These are phyloP conservation scores for Copromyces sp. DNA, from an alignment of 495 filamentous ascomycete genomes.

Conservation along the genomic window DNA sequence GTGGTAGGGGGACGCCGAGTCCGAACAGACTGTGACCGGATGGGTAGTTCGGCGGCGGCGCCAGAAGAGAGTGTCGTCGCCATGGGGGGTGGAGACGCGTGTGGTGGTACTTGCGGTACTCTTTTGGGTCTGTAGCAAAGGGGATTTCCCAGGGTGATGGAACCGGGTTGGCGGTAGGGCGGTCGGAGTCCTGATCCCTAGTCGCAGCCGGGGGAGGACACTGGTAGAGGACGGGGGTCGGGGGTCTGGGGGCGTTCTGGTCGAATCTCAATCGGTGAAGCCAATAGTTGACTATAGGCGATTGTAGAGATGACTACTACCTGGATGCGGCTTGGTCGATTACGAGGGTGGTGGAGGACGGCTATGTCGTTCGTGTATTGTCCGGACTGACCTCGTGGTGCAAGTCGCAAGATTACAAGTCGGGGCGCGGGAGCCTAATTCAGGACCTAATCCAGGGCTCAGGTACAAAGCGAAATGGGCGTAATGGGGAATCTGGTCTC, in stretches of 20 bases:
- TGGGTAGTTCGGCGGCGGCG: conserved; percentile 22
- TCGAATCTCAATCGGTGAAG: neutral
- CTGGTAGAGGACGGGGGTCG: neutral
- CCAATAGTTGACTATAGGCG: neutral
- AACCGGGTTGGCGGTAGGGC: neutral
- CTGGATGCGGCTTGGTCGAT: neutral
- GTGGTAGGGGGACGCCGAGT: conserved; percentile 24
- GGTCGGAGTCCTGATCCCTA: neutral
- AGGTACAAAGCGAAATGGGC: neutral
- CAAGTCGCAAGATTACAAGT: neutral
- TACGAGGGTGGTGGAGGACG: neutral
- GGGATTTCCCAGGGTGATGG: neutral
- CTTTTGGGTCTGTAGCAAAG: neutral
- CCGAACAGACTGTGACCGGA: conserved; percentile 27
- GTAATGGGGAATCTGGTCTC: neutral
- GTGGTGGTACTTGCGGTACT: neutral
- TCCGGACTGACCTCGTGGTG: neutral
- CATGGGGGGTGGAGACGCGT: conserved; percentile 9
- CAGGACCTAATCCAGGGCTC: neutral
- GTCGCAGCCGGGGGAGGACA: neutral
- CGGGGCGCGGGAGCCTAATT: neutral
- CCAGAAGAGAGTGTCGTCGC: conserved; percentile 16
- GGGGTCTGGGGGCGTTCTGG: neutral
- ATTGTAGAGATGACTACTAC: neutral
- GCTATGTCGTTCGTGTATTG: neutral